A percentile compares a stretch with the other conserved stretches of the same genome.
phyloP scores from a whole-genome alignment of 208 protist species.

The Herpetomonas samuelpessoai region DNA sequence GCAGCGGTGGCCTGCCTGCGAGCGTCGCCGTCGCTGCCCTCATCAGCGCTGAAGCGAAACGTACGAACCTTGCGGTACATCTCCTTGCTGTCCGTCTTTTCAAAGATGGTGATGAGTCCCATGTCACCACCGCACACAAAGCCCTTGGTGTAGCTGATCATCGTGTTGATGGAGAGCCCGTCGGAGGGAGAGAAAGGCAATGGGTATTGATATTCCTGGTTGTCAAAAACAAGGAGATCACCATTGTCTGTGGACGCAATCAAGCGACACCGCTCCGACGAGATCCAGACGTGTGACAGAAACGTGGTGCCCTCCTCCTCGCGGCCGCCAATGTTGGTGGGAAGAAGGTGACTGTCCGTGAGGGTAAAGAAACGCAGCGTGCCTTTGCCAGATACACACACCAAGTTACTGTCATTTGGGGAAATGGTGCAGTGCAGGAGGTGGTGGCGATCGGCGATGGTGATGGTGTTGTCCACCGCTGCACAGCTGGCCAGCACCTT shows the following conservation, averaged over 20 bases:
- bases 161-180: conserved; percentile 83
- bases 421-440: conserved; percentile 92
- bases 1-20: conserved; percentile 10
- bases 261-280: conserved; percentile 75
- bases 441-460: conserved; percentile 39
- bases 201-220: conserved; percentile 84
- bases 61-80: conserved; percentile 94
- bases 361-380: conserved; percentile 89
- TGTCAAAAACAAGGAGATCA: conserved; percentile 94
- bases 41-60: conserved; percentile 85
- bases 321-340: conserved; percentile 46
- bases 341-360: conserved; percentile 71
- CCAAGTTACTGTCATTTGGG: conserved; percentile 77
- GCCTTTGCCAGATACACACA: conserved; percentile 92
- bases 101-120: conserved; percentile 93
- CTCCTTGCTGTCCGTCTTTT: conserved; percentile 90
- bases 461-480: conserved; percentile 45
- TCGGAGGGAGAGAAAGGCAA: conserved; percentile 86
- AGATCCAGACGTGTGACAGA: conserved; percentile 92
- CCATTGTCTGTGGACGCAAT: conserved; percentile 93
- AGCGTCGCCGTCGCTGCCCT: conserved; percentile 18
- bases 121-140: conserved; percentile 95
- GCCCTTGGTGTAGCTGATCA: conserved; percentile 90
- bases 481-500: conserved; percentile 75
- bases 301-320: conserved; percentile 85